Conservation (phyloP, 208 protist species). For the Trypanosomatidae sp. region DNA sequence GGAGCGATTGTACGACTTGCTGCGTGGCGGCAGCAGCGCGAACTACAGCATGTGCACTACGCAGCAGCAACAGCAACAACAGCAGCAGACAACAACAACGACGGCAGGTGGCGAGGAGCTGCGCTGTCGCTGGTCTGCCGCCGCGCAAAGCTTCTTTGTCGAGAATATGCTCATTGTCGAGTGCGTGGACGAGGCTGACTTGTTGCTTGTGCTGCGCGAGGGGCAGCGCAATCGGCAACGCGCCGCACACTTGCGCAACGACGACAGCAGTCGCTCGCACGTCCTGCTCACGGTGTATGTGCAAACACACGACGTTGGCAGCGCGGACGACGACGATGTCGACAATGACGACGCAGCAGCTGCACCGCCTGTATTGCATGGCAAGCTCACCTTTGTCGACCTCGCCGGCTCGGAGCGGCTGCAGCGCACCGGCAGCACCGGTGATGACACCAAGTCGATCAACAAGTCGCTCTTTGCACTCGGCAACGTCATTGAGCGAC, state of each 20-base stretch:
- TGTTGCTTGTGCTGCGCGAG: slow-evolving; percentile 67
- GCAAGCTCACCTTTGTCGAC: slow-evolving; percentile 88
- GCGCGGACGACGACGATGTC: not conserved
- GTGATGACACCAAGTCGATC: slow-evolving; percentile 71
- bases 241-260: slow-evolving; percentile 68
- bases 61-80: too few species aligned
- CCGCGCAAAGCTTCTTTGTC: slow-evolving; percentile 67
- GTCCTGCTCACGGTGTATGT: slow-evolving; percentile 81
- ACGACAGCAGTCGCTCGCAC: slow-evolving; percentile 84
- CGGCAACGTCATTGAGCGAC: slow-evolving; percentile 72
- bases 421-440: slow-evolving; percentile 62
- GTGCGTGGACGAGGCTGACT: slow-evolving; percentile 53
- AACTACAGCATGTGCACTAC: too few species aligned
- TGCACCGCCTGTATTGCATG: slow-evolving; percentile 11
- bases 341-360: slow-evolving; percentile 1
- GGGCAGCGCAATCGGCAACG: slow-evolving; percentile 68
- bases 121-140: slow-evolving; percentile 70
- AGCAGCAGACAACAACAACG: too few species aligned
- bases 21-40: slow-evolving; percentile 19
- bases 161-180: slow-evolving; percentile 73
- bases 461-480: slow-evolving; percentile 87
- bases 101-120: too few species aligned
- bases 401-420: slow-evolving; percentile 90
- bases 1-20: slow-evolving; percentile 74
- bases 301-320: slow-evolving; percentile 11